Evolutionary conservation across 129 eudicot genomes (phyloP), one percentile per base, ranked within the genome.

Genomic region (Logfia minima): DNA sequence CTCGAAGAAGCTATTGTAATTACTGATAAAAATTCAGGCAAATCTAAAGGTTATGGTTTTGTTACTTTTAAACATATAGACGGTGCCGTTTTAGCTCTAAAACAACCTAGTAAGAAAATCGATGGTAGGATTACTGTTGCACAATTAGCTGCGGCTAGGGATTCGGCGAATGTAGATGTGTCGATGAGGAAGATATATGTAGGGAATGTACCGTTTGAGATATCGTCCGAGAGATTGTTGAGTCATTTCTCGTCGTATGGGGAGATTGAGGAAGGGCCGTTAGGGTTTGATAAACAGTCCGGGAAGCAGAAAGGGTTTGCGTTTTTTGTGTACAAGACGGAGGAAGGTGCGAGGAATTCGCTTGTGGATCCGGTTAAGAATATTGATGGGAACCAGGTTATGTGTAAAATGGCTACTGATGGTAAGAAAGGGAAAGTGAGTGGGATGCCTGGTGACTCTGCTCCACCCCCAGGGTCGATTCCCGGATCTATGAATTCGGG

Each of bases 221-320:
- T 93, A 3, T 69, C 84, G 6, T 77, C 89, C 0, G 97, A 90
- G 77, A 85, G 88, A 63, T 56, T 93, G 74, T 83, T 88, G 85
- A 75, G 83, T 18, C 86, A 77, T 35, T 93, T 93, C 66, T 66
- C 87, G 4, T 66, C 79, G 66, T 93, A 81, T 45, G 98, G 98
- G 10, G 98, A 93, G 79, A 87, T 90, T 13, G 98, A 93, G 77
- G 98, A 93, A 52, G 96, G 98, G 34, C 96, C 98, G 17, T 78
- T 93, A 70, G 96, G 98, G 88, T 90, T 93, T 75, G 96, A 93
- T 83, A 93, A 90, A 78, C 90, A 85, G 84, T 81, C 83, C 0
- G 98, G 98, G 32, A 93, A 88, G 73, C 80, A 77, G 0, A 93
- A 85, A 51, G 98, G 98, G 7, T 93, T 90, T 87, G 96, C 96